Base-by-base conservation (phyloP, 2,329 filamentous ascomycete species). In the Aspergillus pseudoterreus region DNA sequence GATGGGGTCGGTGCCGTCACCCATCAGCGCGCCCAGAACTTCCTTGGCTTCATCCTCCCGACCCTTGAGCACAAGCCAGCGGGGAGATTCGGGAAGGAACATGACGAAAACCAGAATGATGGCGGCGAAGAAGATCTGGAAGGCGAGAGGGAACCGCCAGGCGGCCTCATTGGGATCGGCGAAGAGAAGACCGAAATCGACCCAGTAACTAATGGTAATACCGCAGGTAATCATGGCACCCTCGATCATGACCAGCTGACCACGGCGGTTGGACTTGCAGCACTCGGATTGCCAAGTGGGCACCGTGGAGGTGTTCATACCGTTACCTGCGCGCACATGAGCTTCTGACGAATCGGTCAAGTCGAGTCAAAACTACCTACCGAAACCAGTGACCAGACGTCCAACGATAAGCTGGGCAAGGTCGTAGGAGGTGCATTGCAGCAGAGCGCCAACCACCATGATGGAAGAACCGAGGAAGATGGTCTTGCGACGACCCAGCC, bases 1-100 rank as follows among this genome's bases (percentile, higher is more conserved):
- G 17, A 67, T 62, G 45, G 78, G 72, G 17, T 78, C 75, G 27
- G 73, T 68, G 2, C 74, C 65, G 15, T 77, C 71, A 45, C 80
- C 75, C 49, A 74, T 70, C 4, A 81, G 63, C 14, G 75, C 76
- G 2, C 64, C 66, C 27, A 81, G 62, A 2, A 81, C 76, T 12
- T 73, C 64, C 10, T 74, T 61, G 0, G 78, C 78, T 56, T 80
- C 75, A 17, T 81, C 75, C 54, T 82, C 78, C 12, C 74, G 71
- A 38, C 80, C 80, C 61, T 81, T 80, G 44, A 82, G 63, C 22
- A 83, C 76, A 6, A 84, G 71, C 78, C 80, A 83, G 47, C 82
- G 75, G 9, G 82, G 81, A 0, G 78, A 82, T 58, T 84, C 82
- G 10, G 81, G 81, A 1, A 83, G 69, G 12, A 71, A 71, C 49